These are phyloP conservation scores for Monosporascus sp. DNA, from an alignment of 2,329 filamentous ascomycete species.

Conservation along the genomic window DNA sequence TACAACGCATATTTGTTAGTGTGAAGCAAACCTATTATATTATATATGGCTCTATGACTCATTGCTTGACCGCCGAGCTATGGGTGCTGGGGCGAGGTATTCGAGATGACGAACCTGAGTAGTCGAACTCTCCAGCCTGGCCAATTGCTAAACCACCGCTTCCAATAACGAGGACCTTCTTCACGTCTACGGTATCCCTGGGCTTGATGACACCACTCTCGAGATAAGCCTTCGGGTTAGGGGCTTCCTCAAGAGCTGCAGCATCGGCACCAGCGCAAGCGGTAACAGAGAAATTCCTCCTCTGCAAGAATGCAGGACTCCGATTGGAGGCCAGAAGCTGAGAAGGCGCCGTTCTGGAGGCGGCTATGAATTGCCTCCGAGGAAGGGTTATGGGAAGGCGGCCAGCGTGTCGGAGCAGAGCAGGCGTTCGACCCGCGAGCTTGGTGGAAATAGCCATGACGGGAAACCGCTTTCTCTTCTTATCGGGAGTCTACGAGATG, in stretches of 20 bases:
- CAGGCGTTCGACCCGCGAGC: slow-evolving; percentile 52
- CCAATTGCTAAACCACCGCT: slow-evolving; percentile 94
- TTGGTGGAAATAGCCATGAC: slow-evolving; percentile 27
- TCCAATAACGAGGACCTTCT: slow-evolving; percentile 95
- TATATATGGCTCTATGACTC: slow-evolving; percentile 11
- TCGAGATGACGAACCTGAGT: slow-evolving; percentile 69
- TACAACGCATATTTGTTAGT: slow-evolving; percentile 16
- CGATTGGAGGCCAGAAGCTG: slow-evolving; percentile 27
- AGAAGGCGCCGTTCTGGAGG: slow-evolving; percentile 30
- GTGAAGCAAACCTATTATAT: neutral
- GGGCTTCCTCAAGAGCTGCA: slow-evolving; percentile 58
- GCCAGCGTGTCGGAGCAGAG: slow-evolving; percentile 50
- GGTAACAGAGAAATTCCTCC: slow-evolving; percentile 44
- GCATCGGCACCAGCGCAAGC: slow-evolving; percentile 26
- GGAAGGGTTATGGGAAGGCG: slow-evolving; percentile 40
- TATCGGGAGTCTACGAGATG: slow-evolving; percentile 9
- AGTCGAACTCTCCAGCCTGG: slow-evolving; percentile 97
- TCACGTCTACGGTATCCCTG: slow-evolving; percentile 76
- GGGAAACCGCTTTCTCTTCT: neutral
- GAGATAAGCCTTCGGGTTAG: slow-evolving; percentile 80
- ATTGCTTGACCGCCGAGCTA: slow-evolving; percentile 13
- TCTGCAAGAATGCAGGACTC: slow-evolving; percentile 33
- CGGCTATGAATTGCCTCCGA: slow-evolving; percentile 37
- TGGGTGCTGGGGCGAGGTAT: slow-evolving; percentile 1
- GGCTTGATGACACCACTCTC: slow-evolving; percentile 82